phyloP scores from a whole-genome alignment of 2,329 filamentous ascomycete genomes.

The Anisogramma anomala region DNA sequence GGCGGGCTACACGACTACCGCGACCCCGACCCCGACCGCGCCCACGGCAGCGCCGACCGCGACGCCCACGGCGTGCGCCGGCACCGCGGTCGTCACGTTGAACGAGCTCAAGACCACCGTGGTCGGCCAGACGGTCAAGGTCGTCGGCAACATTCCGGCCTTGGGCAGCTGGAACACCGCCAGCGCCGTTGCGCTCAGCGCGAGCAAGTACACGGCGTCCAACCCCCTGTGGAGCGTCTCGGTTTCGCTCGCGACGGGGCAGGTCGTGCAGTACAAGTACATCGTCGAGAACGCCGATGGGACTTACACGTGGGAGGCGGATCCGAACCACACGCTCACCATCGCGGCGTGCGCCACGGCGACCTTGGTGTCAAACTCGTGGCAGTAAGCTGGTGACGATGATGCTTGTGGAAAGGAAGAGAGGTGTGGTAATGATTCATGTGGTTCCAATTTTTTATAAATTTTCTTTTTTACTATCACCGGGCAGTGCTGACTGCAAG shows the following conservation, averaged over 20 bases:
- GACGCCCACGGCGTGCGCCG: slow-evolving; percentile 26
- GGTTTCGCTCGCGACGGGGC: slow-evolving; percentile 44
- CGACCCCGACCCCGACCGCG: slow-evolving; percentile 22
- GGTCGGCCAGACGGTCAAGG: slow-evolving; percentile 53
- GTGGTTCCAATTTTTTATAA: too few relatives aligned
- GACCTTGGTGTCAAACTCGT: slow-evolving; percentile 22
- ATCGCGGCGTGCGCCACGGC: slow-evolving; percentile 24
- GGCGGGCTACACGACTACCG: slow-evolving; percentile 20
- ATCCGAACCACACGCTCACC: slow-evolving; percentile 37
- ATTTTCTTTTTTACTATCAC: too few relatives aligned
- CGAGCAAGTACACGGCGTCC: slow-evolving; percentile 41
- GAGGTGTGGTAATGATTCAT: neutral
- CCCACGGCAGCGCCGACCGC: slow-evolving; percentile 16
- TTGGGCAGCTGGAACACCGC: slow-evolving; percentile 52
- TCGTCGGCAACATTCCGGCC: slow-evolving; percentile 46
- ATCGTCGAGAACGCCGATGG: slow-evolving; percentile 46
- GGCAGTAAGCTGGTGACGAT: slow-evolving; percentile 18
- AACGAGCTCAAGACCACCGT: slow-evolving; percentile 43
- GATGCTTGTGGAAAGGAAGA: too few relatives aligned
- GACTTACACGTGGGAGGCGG: slow-evolving; percentile 51
- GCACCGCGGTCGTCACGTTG: slow-evolving; percentile 50
- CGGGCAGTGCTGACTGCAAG: too few relatives aligned
- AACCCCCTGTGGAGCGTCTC: slow-evolving; percentile 45
- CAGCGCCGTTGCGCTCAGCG: slow-evolving; percentile 44
- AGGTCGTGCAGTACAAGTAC: slow-evolving; percentile 55